Percentiles rank a stretch among this genome's conserved stretches.
These are phyloP conservation scores for Ligustrum vulgare DNA, from an alignment of 257 asterid species.

Conservation along the genomic window DNA sequence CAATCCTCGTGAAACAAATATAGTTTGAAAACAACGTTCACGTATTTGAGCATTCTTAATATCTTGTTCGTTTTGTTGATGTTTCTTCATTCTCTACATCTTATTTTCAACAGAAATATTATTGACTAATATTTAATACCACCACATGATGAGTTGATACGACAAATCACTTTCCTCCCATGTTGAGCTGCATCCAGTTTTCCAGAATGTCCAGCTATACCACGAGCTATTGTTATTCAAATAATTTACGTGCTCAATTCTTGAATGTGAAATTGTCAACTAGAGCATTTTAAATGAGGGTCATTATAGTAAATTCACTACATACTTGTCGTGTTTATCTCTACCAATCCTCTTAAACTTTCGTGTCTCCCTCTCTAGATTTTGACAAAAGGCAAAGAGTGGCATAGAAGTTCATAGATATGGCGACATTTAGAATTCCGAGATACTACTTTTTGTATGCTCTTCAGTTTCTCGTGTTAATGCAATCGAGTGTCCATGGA, in stretches of 20 bases:
- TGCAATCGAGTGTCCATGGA: conserved; percentile 42
- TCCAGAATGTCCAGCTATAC: conserved; percentile 32
- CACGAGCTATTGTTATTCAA: conserved; percentile 35
- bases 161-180: conserved; percentile 18
- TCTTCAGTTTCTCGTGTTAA: conserved; percentile 36
- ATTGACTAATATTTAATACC: too few species aligned
- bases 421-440: conserved; percentile 36
- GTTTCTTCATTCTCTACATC: too few species aligned
- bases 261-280: not conserved
- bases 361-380: conserved; percentile 14
- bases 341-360: not conserved
- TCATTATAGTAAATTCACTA: conserved; percentile 10
- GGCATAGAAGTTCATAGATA: conserved; percentile 20
- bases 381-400: conserved; percentile 6
- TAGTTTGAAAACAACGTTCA: too few species aligned
- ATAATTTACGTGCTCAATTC: conserved; percentile 24
- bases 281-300: not conserved
- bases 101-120: too few species aligned
- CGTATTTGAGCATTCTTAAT: too few species aligned
- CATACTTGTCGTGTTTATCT: not conserved
- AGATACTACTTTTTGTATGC: conserved; percentile 29
- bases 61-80: too few species aligned
- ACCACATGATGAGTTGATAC: not conserved
- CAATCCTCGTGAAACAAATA: too few species aligned
- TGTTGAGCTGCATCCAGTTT: conserved; percentile 32